phyloP scores from a whole-genome alignment of 1,284 basidiomycete species.

The Fomitopsis betulina region DNA sequence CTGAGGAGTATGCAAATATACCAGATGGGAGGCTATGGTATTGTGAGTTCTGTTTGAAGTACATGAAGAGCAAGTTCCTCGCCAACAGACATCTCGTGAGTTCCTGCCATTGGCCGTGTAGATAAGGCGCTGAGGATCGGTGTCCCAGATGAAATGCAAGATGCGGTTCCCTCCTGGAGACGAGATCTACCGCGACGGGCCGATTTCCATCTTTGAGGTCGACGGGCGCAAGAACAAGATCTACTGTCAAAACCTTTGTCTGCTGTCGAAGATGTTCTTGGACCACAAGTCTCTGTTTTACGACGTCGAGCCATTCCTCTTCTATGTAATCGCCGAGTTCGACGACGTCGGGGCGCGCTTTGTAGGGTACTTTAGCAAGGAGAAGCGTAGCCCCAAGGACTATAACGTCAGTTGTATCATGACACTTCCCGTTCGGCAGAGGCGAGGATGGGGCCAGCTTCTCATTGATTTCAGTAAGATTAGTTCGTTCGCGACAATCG shows the following conservation, averaged over 20 bases:
- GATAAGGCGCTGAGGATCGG: background rate
- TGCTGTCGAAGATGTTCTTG: constrained; percentile 98
- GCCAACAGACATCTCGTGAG: constrained; percentile 83
- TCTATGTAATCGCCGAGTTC: constrained; percentile 95
- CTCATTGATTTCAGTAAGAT: constrained; percentile 94
- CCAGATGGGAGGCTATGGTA: constrained; percentile 94
- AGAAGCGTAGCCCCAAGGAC: constrained; percentile 94
- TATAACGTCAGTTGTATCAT: constrained; percentile 99
- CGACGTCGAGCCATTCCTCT: constrained; percentile 98
- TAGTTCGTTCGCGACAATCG: background rate
- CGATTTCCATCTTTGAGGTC: constrained; percentile 93
- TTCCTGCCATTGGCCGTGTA: constrained; percentile 7
- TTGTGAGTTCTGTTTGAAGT: constrained; percentile 98
- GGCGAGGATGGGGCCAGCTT: constrained; percentile 92
- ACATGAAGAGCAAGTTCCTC: constrained; percentile 95
- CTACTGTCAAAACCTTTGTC: constrained; percentile 99
- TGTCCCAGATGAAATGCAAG: constrained; percentile 86
- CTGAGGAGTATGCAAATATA: constrained; percentile 93
- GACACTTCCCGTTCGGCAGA: constrained; percentile 94
- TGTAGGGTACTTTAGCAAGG: constrained; percentile 98
- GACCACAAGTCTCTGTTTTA: constrained; percentile 99
- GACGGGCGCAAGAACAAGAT: constrained; percentile 99
- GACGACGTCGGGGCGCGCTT: constrained; percentile 91
- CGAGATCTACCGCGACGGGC: constrained; percentile 93
- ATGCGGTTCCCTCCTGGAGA: constrained; percentile 94